phyloP scores from a whole-genome alignment of 108 stramenopile species.

The Chaetoceros tenuissimus region DNA sequence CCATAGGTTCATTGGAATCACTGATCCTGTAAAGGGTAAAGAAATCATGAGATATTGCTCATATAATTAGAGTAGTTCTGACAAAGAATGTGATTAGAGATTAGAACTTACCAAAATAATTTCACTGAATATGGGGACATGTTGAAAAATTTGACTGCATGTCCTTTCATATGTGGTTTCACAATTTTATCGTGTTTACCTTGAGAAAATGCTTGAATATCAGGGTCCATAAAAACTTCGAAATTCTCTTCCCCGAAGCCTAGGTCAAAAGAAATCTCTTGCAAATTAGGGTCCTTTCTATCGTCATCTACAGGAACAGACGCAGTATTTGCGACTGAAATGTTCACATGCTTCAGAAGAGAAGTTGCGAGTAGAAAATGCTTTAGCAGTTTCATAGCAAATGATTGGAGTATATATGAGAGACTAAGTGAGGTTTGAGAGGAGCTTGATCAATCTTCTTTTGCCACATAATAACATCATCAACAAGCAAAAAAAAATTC shows the following conservation, averaged over 20 bases:
- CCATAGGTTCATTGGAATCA: constrained; percentile 1
- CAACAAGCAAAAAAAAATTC: no score
- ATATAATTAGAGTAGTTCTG: constrained; percentile 21
- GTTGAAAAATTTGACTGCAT: constrained; percentile 41
- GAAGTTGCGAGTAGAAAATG: no score
- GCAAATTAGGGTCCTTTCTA: constrained; percentile 23
- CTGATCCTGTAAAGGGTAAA: not conserved
- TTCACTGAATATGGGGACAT: constrained; percentile 18
- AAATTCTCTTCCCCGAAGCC: constrained; percentile 39
- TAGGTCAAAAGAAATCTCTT: constrained; percentile 41
- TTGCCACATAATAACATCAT: no score
- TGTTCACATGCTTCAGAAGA: no score
- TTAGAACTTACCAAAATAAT: constrained; percentile 23
- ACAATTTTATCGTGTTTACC: constrained; percentile 3
- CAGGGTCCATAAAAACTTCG: constrained; percentile 29
- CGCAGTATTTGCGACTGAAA: no score
- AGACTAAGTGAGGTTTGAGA: no score
- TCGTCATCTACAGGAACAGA: no score
- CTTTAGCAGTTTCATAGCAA: no score
- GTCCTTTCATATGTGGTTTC: constrained; percentile 14
- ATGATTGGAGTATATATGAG: no score
- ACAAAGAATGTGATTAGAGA: constrained; percentile 7
- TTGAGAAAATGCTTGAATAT: constrained; percentile 32
- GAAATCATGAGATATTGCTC: constrained; percentile 6
- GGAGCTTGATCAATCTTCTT: no score